Evolutionary conservation across 2,329 filamentous ascomycete genomes (phyloP).

Genomic region (Paecilomyces dactylethromorphus): DNA sequence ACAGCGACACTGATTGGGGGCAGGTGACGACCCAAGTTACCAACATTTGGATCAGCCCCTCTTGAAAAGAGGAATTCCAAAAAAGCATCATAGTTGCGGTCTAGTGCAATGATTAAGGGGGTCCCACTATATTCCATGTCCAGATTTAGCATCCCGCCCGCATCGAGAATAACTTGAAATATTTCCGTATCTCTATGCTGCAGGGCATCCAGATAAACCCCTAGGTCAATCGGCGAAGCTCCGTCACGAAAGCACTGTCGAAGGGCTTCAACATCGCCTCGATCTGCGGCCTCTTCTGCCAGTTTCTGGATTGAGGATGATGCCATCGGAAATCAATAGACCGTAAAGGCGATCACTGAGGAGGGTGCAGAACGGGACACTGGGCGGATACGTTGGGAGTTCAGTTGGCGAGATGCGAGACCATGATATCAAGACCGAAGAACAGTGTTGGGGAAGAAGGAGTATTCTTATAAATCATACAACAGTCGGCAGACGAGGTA

Average conservation of each 20-base stretch:
- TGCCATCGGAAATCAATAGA: neutral
- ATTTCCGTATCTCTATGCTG: neutral
- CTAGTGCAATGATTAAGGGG: neutral
- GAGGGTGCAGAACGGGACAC: neutral
- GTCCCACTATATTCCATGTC: neutral
- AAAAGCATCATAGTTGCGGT: neutral
- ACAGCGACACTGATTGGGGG: neutral
- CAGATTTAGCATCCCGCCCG: neutral
- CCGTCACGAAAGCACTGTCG: neutral
- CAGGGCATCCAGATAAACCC: neutral
- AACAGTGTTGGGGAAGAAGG: neutral
- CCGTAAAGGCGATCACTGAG: neutral
- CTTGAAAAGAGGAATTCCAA: neutral
- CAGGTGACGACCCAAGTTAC: neutral
- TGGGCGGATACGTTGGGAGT: neutral
- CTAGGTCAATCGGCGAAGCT: neutral
- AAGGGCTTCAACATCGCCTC: neutral
- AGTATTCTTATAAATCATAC: neutral
- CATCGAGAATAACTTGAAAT: neutral
- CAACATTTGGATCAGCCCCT: neutral
- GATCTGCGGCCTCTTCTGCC: neutral
- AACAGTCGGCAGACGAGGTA: neutral
- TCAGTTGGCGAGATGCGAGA: neutral
- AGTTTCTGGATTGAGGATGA: neutral
- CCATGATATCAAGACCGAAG: neutral